Conservation (phyloP, 805 yeast species). For the Ogataea parapolymorpha region DNA sequence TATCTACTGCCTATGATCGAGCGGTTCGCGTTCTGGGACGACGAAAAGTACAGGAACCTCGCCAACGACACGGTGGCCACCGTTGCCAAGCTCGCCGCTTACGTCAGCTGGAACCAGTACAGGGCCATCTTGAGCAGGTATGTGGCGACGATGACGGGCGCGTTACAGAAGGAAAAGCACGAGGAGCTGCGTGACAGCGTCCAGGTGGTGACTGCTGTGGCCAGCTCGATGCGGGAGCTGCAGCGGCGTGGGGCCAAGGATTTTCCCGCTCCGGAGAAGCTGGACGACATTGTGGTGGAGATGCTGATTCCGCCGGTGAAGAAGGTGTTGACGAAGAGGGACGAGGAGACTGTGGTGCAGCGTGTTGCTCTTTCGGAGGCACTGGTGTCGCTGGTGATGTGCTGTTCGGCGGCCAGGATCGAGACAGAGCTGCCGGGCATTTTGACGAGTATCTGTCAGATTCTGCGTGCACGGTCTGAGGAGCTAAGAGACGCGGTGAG, state of each 20-base stretch:
- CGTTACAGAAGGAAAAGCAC: constrained; percentile 26
- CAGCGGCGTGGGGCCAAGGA: constrained; percentile 21
- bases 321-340: constrained; percentile 56
- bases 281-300: constrained; percentile 47
- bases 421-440: constrained; percentile 71
- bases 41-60: constrained; percentile 57
- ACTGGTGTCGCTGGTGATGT: constrained; percentile 59
- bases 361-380: constrained; percentile 85
- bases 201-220: constrained; percentile 52
- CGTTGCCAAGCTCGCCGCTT: constrained; percentile 54
- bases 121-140: constrained; percentile 72
- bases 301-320: constrained; percentile 63
- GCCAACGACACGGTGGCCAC: constrained; percentile 64
- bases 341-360: constrained; percentile 72
- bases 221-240: constrained; percentile 39
- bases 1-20: constrained; percentile 84
- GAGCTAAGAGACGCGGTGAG: constrained; percentile 86
- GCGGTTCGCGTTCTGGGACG: constrained; percentile 60
- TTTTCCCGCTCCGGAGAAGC: constrained; percentile 37
- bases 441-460: constrained; percentile 83
- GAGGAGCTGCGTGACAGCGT: constrained; percentile 56
- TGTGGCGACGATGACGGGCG: constrained; percentile 32
- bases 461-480: constrained; percentile 78
- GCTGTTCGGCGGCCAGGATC: constrained; percentile 55
- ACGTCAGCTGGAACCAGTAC: constrained; percentile 75